phyloP scores from a whole-genome alignment of 2,329 filamentous ascomycete genomes.

The Fusarium sp. region DNA sequence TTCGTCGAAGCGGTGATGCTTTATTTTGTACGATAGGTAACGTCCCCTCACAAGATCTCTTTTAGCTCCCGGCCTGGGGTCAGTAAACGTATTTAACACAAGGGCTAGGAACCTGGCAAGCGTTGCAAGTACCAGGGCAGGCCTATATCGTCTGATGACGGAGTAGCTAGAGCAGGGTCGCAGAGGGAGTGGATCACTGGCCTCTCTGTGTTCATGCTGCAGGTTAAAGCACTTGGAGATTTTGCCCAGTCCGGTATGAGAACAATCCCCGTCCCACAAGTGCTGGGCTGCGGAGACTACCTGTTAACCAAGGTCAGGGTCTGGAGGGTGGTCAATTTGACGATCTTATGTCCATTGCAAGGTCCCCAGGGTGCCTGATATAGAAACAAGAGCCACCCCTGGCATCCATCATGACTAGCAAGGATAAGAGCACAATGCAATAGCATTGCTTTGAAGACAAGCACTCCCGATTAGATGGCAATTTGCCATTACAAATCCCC shows the following conservation, averaged over 20 bases:
- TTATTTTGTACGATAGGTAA: slow-evolving; percentile 46
- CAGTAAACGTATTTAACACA: slow-evolving; percentile 48
- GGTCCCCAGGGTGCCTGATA: slow-evolving; percentile 61
- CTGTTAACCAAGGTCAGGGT: slow-evolving; percentile 51
- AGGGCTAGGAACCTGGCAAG: slow-evolving; percentile 45
- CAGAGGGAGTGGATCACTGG: slow-evolving; percentile 47
- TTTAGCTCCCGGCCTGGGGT: slow-evolving; percentile 47
- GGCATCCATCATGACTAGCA: slow-evolving; percentile 41
- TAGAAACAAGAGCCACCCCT: slow-evolving; percentile 60
- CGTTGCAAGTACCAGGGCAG: slow-evolving; percentile 43
- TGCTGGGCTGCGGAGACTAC: slow-evolving; percentile 51
- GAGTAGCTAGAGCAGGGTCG: slow-evolving; percentile 46
- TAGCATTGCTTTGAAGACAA: slow-evolving; percentile 36
- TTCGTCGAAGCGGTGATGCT: slow-evolving; percentile 39
- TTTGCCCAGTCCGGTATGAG: slow-evolving; percentile 44
- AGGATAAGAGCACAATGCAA: slow-evolving; percentile 40
- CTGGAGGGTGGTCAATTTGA: slow-evolving; percentile 69
- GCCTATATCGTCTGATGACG: slow-evolving; percentile 50
- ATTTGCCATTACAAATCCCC: slow-evolving; percentile 43
- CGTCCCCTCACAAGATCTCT: slow-evolving; percentile 44
- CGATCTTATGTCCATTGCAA: slow-evolving; percentile 66
- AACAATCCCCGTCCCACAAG: slow-evolving; percentile 41
- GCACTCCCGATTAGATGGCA: slow-evolving; percentile 41
- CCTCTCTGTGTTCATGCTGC: slow-evolving; percentile 48
- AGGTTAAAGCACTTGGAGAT: slow-evolving; percentile 48